Evolutionary conservation across 1,139 yeast species (phyloP).

Genomic region (Nematodospora anomalae): DNA sequence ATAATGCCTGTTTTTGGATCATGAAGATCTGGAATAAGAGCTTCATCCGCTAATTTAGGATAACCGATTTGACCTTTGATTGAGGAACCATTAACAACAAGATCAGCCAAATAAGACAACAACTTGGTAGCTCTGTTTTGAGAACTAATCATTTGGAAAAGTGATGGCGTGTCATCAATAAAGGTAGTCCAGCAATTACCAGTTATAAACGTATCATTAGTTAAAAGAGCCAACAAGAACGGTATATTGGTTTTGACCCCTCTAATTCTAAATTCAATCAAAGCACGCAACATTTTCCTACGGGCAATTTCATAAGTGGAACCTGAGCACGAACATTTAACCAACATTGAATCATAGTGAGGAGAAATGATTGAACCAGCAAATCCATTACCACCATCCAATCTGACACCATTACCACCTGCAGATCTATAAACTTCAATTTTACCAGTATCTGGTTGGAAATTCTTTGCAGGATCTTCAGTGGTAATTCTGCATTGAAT

Average conservation of each 20-base stretch:
- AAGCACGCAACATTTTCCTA: constrained; percentile 94
- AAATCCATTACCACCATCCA: constrained; percentile 98
- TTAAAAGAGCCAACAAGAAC: constrained; percentile 86
- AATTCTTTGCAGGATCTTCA: constrained; percentile 94
- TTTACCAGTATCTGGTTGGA: constrained; percentile 99
- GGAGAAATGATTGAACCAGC: constrained; percentile 99
- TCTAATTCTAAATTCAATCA: constrained; percentile 95
- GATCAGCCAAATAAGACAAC: constrained; percentile 84
- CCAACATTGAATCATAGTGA: constrained; percentile 97
- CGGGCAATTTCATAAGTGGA: constrained; percentile 95
- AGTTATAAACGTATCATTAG: constrained; percentile 82
- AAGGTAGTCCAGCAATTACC: constrained; percentile 98
- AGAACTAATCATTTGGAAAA: constrained; percentile 92
- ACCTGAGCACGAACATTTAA: constrained; percentile 95
- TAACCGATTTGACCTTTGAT: constrained; percentile 93
- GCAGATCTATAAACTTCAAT: constrained; percentile 97
- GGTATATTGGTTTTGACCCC: constrained; percentile 99
- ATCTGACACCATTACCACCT: constrained; percentile 98
- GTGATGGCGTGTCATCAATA: constrained; percentile 94
- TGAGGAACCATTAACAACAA: constrained; percentile 92
- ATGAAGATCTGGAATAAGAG: constrained; percentile 70
- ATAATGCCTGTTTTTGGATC: constrained; percentile 55
- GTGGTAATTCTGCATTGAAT: constrained; percentile 99
- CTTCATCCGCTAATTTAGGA: constrained; percentile 78
- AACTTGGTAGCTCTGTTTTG: constrained; percentile 97